These are phyloP conservation scores for Thelephora ganbajun DNA, from an alignment of 768 basidiomycete genomes.

Conservation along the genomic window DNA sequence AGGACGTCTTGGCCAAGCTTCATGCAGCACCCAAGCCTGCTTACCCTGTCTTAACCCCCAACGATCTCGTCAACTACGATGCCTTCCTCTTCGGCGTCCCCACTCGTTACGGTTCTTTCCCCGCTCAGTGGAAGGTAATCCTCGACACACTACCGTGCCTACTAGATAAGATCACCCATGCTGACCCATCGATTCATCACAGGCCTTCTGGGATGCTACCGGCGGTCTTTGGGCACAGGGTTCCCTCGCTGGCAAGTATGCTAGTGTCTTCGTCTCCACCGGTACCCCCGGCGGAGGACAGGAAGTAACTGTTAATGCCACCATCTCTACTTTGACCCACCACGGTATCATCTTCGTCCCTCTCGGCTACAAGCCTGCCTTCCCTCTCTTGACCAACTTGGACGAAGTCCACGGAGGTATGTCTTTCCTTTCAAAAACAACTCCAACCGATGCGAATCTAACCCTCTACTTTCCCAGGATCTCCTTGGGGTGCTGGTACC, in stretches of 20 bases:
- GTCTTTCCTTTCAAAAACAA: constrained; percentile 5
- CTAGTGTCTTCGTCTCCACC: constrained; percentile 59
- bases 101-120: constrained; percentile 70
- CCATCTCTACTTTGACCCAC: constrained; percentile 49
- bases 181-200: not conserved
- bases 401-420: constrained; percentile 33
- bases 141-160: constrained; percentile 8
- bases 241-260: constrained; percentile 60
- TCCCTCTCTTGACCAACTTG: constrained; percentile 24
- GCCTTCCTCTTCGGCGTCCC: constrained; percentile 68
- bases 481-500: constrained; percentile 69
- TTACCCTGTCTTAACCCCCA: constrained; percentile 53
- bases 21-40: constrained; percentile 55
- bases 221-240: constrained; percentile 51
- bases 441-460: too few species aligned
- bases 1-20: constrained; percentile 54
- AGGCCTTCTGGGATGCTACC: constrained; percentile 69
- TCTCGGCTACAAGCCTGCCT: constrained; percentile 32
- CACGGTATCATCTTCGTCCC: constrained; percentile 42
- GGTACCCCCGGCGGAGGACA: constrained; percentile 75
- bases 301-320: constrained; percentile 49
- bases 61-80: constrained; percentile 44
- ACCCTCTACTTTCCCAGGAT: constrained; percentile 26
- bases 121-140: constrained; percentile 63
- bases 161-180: not conserved